Conservation (phyloP, 345 rosid genomes). For the Cardamine chenopodiifolia region DNA sequence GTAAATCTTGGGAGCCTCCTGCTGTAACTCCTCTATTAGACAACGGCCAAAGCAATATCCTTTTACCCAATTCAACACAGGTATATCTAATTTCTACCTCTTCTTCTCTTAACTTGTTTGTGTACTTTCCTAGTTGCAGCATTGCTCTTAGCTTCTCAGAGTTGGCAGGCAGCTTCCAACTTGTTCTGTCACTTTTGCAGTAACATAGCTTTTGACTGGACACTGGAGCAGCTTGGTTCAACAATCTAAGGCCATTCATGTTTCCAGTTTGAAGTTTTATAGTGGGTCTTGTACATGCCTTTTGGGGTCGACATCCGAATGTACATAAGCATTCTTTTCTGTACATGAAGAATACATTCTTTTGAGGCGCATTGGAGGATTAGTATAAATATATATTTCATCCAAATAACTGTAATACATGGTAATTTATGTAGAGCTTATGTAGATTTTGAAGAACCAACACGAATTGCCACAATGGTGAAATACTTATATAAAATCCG, state of each 20-base stretch:
- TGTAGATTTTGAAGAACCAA: neutral
- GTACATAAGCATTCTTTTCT: slow-evolving; percentile 24
- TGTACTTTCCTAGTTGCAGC: slow-evolving; percentile 14
- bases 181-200: slow-evolving; percentile 25
- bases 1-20: too few relatives aligned
- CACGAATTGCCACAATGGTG: neutral
- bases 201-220: slow-evolving; percentile 21
- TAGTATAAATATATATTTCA: neutral
- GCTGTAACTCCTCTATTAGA: slow-evolving; percentile 68
- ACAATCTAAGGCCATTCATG: neutral
- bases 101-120: neutral
- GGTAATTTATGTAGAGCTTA: neutral
- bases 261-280: slow-evolving; percentile 1
- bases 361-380: slow-evolving; percentile 7
- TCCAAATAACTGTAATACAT: neutral
- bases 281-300: neutral
- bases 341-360: slow-evolving; percentile 24
- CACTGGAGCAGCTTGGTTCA: neutral
- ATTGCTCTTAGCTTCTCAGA: slow-evolving; percentile 2
- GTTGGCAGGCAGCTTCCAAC: slow-evolving; percentile 7
- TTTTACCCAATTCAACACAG: slow-evolving; percentile 22
- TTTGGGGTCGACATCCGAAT: neutral
- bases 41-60: slow-evolving; percentile 51
- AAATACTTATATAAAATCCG: neutral
- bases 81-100: neutral